A percentile compares a stretch with the other conserved stretches of the same genome.
These are phyloP conservation scores for Phytophthora constricta DNA, from an alignment of 352 stramenopile species.

Conservation along the genomic window DNA sequence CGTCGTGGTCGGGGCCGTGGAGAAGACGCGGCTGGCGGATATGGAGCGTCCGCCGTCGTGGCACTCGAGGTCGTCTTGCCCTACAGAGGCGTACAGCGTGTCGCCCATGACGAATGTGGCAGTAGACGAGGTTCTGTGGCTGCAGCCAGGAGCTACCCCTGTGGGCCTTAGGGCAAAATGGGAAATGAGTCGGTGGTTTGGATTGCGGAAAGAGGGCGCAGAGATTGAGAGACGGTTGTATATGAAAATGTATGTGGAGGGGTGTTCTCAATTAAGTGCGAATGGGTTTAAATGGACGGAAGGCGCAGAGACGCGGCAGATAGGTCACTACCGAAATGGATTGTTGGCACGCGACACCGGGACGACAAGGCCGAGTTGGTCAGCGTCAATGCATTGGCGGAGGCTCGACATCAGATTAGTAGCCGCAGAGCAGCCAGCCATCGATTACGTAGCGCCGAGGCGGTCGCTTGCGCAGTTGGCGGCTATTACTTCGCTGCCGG, in stretches of 20 bases:
- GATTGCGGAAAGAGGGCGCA: not conserved
- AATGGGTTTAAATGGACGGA: not conserved
- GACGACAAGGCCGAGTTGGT: not conserved
- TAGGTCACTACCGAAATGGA: not conserved
- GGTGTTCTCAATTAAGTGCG: no score
- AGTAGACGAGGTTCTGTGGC: no score
- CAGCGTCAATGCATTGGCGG: not conserved
- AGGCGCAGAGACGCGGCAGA: constrained; percentile 1
- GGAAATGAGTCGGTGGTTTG: not conserved
- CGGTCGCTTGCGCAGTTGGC: not conserved
- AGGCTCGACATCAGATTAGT: not conserved
- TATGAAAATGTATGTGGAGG: not conserved
- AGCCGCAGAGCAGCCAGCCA: no score
- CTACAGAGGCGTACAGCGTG: constrained; percentile 71
- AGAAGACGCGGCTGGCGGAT: constrained; percentile 49
- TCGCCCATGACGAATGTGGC: no score
- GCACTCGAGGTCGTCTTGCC: constrained; percentile 72
- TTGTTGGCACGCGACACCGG: not conserved
- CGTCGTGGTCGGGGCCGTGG: constrained; percentile 53
- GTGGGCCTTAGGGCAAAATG: not conserved
- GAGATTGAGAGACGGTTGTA: not conserved
- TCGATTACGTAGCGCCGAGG: no score
- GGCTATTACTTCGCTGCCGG: no score
- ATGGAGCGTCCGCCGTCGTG: no score
- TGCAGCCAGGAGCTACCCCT: not conserved